Evolutionary conservation across 2,329 filamentous ascomycete species (phyloP), one percentile per base, ranked within the genome.

Genomic region (Colletotrichum magnum): DNA sequence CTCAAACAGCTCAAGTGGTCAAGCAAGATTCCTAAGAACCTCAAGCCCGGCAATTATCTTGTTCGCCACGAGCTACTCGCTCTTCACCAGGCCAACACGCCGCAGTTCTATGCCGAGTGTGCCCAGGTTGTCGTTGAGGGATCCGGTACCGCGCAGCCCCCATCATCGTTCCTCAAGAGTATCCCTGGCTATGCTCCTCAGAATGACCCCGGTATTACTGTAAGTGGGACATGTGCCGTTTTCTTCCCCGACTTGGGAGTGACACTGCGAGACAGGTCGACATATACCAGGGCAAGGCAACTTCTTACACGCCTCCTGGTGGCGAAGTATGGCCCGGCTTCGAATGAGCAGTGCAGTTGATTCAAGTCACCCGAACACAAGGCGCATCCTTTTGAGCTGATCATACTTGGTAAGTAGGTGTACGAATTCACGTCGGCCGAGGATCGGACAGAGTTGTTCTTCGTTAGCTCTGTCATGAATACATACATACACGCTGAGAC

Each of bases 31-130:
- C 87, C 87, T 2, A 74, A 78, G 18, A 79, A 75, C 48, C 80
- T 89, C 12, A 83, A 83, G 21, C 79, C 87, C 1, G 86, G 87
- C 58, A 84, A 86, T 75, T 88, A 89, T 74, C 81, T 89, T 67
- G 84, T 89, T 76, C 82, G 86, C 63, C 86, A 89, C 75, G 87
- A 89, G 79, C 78, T 88, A 65, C 80, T 89, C 47, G 87, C 87
- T 53, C 80, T 89, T 4, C 86, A 89, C 76, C 85, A 88, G 75
- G 79, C 81, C 21, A 85, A 87, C 71, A 79, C 79, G 26, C 83
- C 79, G 66, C 86, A 87, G 74, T 87, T 87, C 76, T 88, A 88
- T 74, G 83, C 86, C 13, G 87, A 89, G 76, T 89, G 87, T 72
- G 86, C 86, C 0, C 86, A 89, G 75, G 75, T 88, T 52, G 80